phyloP scores from a whole-genome alignment of 495 filamentous ascomycete genomes.

The Penicillium daleae region DNA sequence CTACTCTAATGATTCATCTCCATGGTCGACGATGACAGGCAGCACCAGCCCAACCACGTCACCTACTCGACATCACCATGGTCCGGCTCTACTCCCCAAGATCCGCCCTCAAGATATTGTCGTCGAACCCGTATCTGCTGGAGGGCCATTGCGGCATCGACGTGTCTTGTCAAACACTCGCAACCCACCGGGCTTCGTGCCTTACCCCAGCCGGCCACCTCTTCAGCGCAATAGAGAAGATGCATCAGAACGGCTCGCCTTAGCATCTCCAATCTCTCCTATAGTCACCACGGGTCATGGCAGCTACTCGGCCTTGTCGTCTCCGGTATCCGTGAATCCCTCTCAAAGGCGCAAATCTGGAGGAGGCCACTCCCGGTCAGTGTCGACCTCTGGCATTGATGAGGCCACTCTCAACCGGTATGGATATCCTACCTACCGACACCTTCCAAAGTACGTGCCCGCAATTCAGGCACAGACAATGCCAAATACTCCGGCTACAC shows the following conservation, averaged over 20 bases:
- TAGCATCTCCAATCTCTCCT: conserved; percentile 56
- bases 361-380: conserved; percentile 58
- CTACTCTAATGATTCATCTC: conserved; percentile 73
- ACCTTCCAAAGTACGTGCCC: conserved; percentile 68
- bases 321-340: conserved; percentile 63
- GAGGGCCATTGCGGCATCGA: conserved; percentile 52
- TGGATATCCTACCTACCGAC: conserved; percentile 80
- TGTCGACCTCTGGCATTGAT: conserved; percentile 72
- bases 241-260: conserved; percentile 60
- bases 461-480: conserved; percentile 46
- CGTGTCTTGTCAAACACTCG: conserved; percentile 61
- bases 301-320: conserved; percentile 51
- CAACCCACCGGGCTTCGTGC: conserved; percentile 52
- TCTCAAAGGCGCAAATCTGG: conserved; percentile 51
- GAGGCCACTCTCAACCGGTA: conserved; percentile 66
- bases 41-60: conserved; percentile 73
- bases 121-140: conserved; percentile 56
- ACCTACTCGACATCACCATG: conserved; percentile 74
- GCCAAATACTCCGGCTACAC: conserved; percentile 52
- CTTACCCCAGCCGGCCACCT: conserved; percentile 45
- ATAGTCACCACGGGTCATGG: conserved; percentile 44
- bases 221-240: conserved; percentile 65
- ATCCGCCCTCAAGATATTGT: conserved; percentile 84
- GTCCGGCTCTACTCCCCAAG: conserved; percentile 82
- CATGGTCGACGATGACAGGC: conserved; percentile 73